Percentiles rank a stretch among this genome's conserved stretches.
phyloP scores from a whole-genome alignment of 306 rosid genomes.

The Rosa multiflora region DNA sequence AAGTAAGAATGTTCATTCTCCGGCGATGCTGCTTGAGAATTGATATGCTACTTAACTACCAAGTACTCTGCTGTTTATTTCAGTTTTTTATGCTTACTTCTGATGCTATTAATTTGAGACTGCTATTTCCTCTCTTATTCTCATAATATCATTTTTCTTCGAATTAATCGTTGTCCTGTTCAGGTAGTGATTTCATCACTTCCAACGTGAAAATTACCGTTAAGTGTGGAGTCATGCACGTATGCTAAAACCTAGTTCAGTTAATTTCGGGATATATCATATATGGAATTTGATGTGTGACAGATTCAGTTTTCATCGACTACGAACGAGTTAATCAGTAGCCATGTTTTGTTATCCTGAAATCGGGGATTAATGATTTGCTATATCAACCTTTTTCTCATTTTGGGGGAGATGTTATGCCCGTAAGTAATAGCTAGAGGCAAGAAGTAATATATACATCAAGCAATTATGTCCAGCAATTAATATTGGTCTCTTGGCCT shows the following conservation, averaged over 20 bases:
- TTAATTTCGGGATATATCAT: background rate
- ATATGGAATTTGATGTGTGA: background rate
- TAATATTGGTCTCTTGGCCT: too few species aligned
- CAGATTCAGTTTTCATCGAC: too few species aligned
- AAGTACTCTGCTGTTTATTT: conserved; percentile 42
- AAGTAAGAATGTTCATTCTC: conserved; percentile 42
- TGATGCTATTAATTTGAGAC: conserved; percentile 13
- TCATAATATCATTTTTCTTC: background rate
- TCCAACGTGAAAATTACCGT: background rate
- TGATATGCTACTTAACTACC: conserved; percentile 44
- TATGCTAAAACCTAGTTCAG: background rate
- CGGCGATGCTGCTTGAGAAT: conserved; percentile 49
- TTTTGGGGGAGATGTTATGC: background rate
- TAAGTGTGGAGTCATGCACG: background rate
- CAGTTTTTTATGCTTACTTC: conserved; percentile 14
- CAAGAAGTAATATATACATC: background rate
- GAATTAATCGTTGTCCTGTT: background rate
- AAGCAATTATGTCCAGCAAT: too few species aligned
- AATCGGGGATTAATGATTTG: background rate
- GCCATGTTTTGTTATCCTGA: background rate
- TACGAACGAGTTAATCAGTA: background rate
- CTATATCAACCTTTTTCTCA: background rate
- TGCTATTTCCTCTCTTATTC: background rate
- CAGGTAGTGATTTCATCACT: background rate
- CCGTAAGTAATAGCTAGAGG: background rate